These are phyloP conservation scores for Nakazawaea wyomingensis DNA, from an alignment of 805 yeast species.

Conservation along the genomic window DNA sequence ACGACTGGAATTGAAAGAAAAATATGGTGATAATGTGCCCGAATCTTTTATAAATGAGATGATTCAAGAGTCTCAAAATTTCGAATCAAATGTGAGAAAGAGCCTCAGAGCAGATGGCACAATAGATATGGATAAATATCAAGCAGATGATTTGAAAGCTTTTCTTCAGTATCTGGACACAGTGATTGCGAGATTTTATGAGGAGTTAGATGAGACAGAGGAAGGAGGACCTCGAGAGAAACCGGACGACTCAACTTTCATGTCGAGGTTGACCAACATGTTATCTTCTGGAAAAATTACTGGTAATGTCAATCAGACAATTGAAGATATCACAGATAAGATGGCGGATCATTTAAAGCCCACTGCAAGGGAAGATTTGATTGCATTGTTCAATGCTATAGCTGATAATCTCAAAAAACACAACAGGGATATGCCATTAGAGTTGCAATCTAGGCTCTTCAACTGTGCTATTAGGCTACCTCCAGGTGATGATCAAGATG, in stretches of 20 bases:
- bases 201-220: background rate
- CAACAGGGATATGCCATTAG: slow-evolving; percentile 25
- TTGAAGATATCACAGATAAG: slow-evolving; percentile 6
- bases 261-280: slow-evolving; percentile 2
- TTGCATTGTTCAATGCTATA: slow-evolving; percentile 6
- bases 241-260: slow-evolving; percentile 2
- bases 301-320: background rate
- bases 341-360: background rate
- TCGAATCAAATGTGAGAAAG: background rate
- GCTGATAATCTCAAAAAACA: slow-evolving; percentile 8
- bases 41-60: slow-evolving; percentile 10
- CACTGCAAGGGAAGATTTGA: slow-evolving; percentile 4
- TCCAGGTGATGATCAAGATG: slow-evolving; percentile 18
- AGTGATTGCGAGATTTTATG: background rate
- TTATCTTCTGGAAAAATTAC: slow-evolving; percentile 1
- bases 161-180: slow-evolving; percentile 3
- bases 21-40: slow-evolving; percentile 10
- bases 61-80: slow-evolving; percentile 10
- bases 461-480: slow-evolving; percentile 35
- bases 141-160: slow-evolving; percentile 3
- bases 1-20: slow-evolving; percentile 9
- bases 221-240: background rate
- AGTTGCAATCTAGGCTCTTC: slow-evolving; percentile 31
- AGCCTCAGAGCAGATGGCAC: slow-evolving; percentile 3
- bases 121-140: slow-evolving; percentile 1